phyloP scores from a whole-genome alignment of 1,284 basidiomycete genomes.

The Cryptococcus sp. region DNA sequence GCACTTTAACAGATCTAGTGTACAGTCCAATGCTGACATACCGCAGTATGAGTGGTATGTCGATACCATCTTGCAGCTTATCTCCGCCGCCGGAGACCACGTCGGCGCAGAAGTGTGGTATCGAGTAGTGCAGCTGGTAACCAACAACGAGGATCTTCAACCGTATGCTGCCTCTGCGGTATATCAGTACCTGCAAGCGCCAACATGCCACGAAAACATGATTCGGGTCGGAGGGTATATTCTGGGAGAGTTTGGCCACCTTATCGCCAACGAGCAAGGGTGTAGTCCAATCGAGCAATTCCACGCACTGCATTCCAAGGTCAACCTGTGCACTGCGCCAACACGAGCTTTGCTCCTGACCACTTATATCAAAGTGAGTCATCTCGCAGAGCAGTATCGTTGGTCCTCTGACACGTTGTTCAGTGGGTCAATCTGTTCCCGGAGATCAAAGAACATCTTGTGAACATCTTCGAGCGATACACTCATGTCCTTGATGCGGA shows the following conservation, averaged over 20 bases:
- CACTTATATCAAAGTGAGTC: constrained; percentile 86
- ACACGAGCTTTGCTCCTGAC: constrained; percentile 91
- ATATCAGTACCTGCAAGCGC: constrained; percentile 82
- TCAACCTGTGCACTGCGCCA: constrained; percentile 88
- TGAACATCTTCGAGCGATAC: constrained; percentile 97
- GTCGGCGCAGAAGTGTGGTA: constrained; percentile 99
- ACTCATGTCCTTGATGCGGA: constrained; percentile 97
- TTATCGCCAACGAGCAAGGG: constrained; percentile 92
- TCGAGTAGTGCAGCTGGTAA: constrained; percentile 96
- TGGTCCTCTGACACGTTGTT: constrained; percentile 1
- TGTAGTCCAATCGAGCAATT: constrained; percentile 96
- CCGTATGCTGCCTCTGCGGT: constrained; percentile 93
- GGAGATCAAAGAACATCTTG: constrained; percentile 90
- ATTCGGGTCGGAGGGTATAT: constrained; percentile 98
- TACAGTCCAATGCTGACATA: constrained; percentile 11
- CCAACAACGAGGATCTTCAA: constrained; percentile 96
- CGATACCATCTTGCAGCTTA: constrained; percentile 91
- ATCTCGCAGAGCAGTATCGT: neutral
- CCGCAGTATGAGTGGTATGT: constrained; percentile 88
- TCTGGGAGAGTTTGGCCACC: constrained; percentile 94
- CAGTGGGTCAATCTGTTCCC: constrained; percentile 90
- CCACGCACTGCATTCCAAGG: constrained; percentile 89
- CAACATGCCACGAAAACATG: constrained; percentile 93
- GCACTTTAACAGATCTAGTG: constrained; percentile 50
- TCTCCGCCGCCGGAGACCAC: constrained; percentile 95